Evolutionary conservation across 2,329 filamentous ascomycete species (phyloP).

Genomic region (Cordyceps cicadae): DNA sequence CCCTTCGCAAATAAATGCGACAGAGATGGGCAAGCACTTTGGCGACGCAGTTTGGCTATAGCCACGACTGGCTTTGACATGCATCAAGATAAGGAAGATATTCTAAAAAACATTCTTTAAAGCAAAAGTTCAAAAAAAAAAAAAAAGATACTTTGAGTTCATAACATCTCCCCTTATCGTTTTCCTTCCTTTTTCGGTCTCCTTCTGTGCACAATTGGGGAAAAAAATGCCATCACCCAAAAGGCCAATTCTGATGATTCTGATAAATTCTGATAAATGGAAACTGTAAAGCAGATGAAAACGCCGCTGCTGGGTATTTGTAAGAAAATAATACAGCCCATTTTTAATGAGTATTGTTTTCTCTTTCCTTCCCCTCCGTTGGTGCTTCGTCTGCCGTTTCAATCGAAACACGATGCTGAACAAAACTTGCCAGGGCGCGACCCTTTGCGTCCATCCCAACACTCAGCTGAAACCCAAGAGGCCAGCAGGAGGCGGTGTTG

Average conservation of each 20-base stretch:
- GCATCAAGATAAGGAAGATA: neutral
- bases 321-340: conserved; percentile 9
- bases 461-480: neutral
- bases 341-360: conserved; percentile 1
- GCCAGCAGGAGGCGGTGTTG: neutral
- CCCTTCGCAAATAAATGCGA: neutral
- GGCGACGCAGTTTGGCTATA: neutral
- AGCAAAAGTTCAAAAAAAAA: neutral
- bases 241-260: neutral
- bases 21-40: neutral
- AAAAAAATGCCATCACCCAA: neutral
- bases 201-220: neutral
- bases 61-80: neutral
- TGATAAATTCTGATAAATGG: neutral
- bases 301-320: conserved; percentile 10
- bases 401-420: neutral
- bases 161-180: neutral
- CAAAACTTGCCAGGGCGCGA: neutral
- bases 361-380: neutral
- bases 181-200: neutral
- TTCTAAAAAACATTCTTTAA: neutral
- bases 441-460: neutral
- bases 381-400: neutral
- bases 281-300: neutral
- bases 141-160: neutral